Percentiles rank a stretch among this genome's conserved stretches.
phyloP scores from a whole-genome alignment of 2,329 filamentous ascomycete genomes.

The Biscogniauxia sp. region DNA sequence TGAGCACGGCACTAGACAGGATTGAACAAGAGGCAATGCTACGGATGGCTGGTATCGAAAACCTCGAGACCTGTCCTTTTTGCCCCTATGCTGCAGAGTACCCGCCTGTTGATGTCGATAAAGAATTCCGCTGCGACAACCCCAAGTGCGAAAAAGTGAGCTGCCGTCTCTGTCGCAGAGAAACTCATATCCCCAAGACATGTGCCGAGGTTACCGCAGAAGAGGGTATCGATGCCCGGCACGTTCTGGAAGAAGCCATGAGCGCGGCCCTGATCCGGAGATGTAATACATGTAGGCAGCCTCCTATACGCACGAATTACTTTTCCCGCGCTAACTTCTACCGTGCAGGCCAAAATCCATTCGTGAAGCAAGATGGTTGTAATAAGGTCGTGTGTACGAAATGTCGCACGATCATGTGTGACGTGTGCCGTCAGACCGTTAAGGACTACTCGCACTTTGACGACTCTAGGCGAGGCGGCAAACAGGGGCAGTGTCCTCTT shows the following conservation, averaged over 20 bases:
- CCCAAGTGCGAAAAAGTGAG: conserved; percentile 61
- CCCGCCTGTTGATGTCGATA: conserved; percentile 63
- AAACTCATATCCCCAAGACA: conserved; percentile 69
- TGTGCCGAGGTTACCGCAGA: conserved; percentile 67
- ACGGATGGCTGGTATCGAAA: conserved; percentile 66
- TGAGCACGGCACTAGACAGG: conserved; percentile 61
- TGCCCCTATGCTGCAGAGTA: conserved; percentile 78
- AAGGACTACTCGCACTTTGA: conserved; percentile 69
- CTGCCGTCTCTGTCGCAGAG: conserved; percentile 65
- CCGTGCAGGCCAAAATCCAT: conserved; percentile 59
- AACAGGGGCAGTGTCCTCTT: conserved; percentile 59
- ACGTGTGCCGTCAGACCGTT: conserved; percentile 67
- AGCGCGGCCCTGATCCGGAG: conserved; percentile 72
- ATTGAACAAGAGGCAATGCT: conserved; percentile 71
- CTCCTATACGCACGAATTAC: not conserved
- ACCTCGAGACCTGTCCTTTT: conserved; percentile 75
- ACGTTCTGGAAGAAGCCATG: conserved; percentile 80
- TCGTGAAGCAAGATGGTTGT: conserved; percentile 76
- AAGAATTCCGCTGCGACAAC: conserved; percentile 71
- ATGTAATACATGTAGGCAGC: conserved; percentile 61
- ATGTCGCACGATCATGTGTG: conserved; percentile 60
- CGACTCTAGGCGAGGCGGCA: conserved; percentile 46
- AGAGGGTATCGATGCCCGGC: conserved; percentile 58
- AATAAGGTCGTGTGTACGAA: conserved; percentile 77
- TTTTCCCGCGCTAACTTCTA: not conserved